A percentile compares a stretch with the other conserved stretches of the same genome.
Conservation (phyloP, 2,329 filamentous ascomycete genomes). For the Diaporthe batatas region DNA sequence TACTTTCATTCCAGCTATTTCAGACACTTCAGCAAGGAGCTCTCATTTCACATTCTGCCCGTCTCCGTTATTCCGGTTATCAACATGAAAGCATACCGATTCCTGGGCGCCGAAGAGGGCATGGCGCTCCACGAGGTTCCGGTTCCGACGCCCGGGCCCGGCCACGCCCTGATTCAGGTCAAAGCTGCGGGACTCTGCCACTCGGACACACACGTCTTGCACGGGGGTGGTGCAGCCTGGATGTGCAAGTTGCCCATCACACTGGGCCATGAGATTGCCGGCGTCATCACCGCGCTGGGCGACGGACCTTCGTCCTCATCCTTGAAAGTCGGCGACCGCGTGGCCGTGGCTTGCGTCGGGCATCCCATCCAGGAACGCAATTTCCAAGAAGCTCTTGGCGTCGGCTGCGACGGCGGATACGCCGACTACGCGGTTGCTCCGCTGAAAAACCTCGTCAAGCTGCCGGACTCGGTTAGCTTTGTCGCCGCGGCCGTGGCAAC, state of each 20-base stretch:
- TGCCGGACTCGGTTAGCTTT: neutral
- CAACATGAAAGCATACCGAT: slow-evolving; percentile 3
- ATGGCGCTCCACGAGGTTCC: slow-evolving; percentile 2
- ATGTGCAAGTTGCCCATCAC: slow-evolving; percentile 9
- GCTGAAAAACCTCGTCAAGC: slow-evolving; percentile 7
- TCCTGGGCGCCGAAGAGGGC: slow-evolving; percentile 1
- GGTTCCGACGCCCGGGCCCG: slow-evolving; percentile 26
- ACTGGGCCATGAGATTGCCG: neutral
- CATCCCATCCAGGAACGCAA: slow-evolving; percentile 1
- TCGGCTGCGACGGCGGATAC: slow-evolving; percentile 13
- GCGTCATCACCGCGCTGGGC: neutral
- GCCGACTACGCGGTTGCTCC: neutral
- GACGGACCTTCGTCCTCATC: neutral
- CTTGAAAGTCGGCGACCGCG: neutral
- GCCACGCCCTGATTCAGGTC: slow-evolving; percentile 35
- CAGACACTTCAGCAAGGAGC: neutral
- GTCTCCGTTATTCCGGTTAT: neutral
- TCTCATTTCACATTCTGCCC: too few relatives aligned
- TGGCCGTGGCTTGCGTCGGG: slow-evolving; percentile 2
- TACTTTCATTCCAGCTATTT: neutral
- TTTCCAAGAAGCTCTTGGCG: slow-evolving; percentile 9
- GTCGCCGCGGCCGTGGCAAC: slow-evolving; percentile 8
- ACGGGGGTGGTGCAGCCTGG: slow-evolving; percentile 7
- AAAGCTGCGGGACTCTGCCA: slow-evolving; percentile 42
- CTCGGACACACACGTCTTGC: slow-evolving; percentile 38